phyloP scores from a whole-genome alignment of 306 rosid species.

The Inga oerstediana region DNA sequence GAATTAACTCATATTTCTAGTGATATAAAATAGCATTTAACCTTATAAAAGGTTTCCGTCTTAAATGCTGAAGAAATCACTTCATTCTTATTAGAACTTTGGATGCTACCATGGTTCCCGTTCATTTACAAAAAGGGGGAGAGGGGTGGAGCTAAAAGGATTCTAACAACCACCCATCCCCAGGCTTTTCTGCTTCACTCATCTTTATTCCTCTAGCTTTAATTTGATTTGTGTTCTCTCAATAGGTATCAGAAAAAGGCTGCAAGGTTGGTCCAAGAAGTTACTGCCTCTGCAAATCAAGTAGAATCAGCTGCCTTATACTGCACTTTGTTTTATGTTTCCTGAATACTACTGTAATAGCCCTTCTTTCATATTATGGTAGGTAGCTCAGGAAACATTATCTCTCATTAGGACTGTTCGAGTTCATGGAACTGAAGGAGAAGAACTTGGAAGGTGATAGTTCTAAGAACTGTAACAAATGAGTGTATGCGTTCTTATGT shows the following conservation, averaged over 20 bases:
- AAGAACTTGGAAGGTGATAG: constrained; percentile 77
- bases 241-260: constrained; percentile 90
- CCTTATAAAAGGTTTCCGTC: constrained; percentile 21
- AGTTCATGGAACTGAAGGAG: constrained; percentile 88
- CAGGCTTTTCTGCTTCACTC: not conserved
- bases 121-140: not conserved
- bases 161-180: not conserved
- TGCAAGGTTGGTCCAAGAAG: constrained; percentile 83
- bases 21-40: not conserved
- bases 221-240: constrained; percentile 32
- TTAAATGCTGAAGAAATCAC: constrained; percentile 10
- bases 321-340: constrained; percentile 19
- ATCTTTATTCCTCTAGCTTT: constrained; percentile 17
- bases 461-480: constrained; percentile 22
- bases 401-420: constrained; percentile 94
- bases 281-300: constrained; percentile 92
- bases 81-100: constrained; percentile 14
- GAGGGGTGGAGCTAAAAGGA: constrained; percentile 3
- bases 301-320: constrained; percentile 47
- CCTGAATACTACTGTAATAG: constrained; percentile 8
- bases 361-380: constrained; percentile 29
- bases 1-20: constrained; percentile 10
- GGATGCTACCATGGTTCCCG: constrained; percentile 9
- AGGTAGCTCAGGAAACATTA: constrained; percentile 97
- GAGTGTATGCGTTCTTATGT: constrained; percentile 22